Conservation (phyloP, 2,329 filamentous ascomycete genomes). For the Ophiocordyceps camponoti-floridani region DNA sequence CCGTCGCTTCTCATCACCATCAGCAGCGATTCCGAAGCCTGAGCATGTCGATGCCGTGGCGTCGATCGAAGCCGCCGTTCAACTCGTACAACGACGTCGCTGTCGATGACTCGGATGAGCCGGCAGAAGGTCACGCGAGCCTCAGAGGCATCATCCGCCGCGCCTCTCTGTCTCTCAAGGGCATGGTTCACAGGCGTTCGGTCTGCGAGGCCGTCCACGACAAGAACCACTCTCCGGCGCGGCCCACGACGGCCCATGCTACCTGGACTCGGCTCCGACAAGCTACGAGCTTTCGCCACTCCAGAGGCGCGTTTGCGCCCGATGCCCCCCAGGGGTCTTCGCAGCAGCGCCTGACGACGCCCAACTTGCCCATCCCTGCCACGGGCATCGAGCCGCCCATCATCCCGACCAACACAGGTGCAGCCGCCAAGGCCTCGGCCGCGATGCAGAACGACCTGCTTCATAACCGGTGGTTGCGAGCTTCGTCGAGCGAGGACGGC, state of each 20-base stretch:
- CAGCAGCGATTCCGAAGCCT: slow-evolving; percentile 25
- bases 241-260: slow-evolving; percentile 29
- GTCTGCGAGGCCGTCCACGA: slow-evolving; percentile 13
- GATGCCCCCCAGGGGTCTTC: slow-evolving; percentile 11
- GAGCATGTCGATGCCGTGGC: slow-evolving; percentile 25
- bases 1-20: slow-evolving; percentile 13
- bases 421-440: slow-evolving; percentile 42
- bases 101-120: slow-evolving; percentile 17
- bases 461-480: slow-evolving; percentile 24
- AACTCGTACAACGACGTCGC: slow-evolving; percentile 12
- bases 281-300: slow-evolving; percentile 30
- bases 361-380: slow-evolving; percentile 24
- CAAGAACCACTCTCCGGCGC: slow-evolving; percentile 8
- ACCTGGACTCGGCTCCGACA: slow-evolving; percentile 34
- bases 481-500: slow-evolving; percentile 22
- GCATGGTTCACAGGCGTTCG: slow-evolving; percentile 30
- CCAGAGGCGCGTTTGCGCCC: slow-evolving; percentile 25
- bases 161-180: slow-evolving; percentile 35
- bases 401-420: slow-evolving; percentile 40
- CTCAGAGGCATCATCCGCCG: slow-evolving; percentile 35
- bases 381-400: slow-evolving; percentile 36
- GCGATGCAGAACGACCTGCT: slow-evolving; percentile 38
- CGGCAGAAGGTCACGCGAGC: slow-evolving; percentile 11
- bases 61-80: slow-evolving; percentile 26
- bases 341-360: slow-evolving; percentile 9